phyloP scores from a whole-genome alignment of 1,139 yeast species.

The Debaryomycetaceae sp. region DNA sequence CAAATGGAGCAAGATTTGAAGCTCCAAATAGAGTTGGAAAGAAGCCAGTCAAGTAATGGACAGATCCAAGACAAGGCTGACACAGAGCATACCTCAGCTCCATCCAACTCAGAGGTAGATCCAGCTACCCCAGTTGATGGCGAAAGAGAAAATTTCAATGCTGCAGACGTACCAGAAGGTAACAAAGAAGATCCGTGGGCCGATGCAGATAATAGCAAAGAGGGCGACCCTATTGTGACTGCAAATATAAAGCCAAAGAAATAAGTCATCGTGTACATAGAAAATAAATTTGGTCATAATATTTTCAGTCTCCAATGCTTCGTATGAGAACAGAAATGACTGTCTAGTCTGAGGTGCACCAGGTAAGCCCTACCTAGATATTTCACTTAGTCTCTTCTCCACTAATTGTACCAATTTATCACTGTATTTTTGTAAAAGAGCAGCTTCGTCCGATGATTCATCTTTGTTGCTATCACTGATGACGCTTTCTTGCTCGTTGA shows the following conservation, averaged over 20 bases:
- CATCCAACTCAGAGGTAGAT: neutral
- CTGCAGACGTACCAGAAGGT: slow-evolving; percentile 1
- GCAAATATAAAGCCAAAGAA: slow-evolving; percentile 32
- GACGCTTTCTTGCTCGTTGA: neutral
- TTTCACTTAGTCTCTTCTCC: slow-evolving; percentile 15
- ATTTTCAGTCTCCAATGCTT: too few relatives aligned
- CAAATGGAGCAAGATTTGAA: slow-evolving; percentile 31
- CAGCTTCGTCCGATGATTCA: slow-evolving; percentile 3
- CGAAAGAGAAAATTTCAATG: neutral
- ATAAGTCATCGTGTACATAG: slow-evolving; percentile 4
- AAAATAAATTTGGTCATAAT: neutral
- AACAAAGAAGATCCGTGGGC: slow-evolving; percentile 29
- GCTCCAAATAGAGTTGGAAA: slow-evolving; percentile 32
- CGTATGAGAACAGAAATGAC: too few relatives aligned
- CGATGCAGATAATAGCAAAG: slow-evolving; percentile 28
- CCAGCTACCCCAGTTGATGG: slow-evolving; percentile 8
- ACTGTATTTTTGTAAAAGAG: slow-evolving; percentile 30
- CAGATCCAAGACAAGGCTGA: slow-evolving; percentile 8
- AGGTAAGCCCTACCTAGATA: neutral
- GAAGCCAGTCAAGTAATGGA: slow-evolving; percentile 20
- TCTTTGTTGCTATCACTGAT: neutral
- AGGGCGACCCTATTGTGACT: slow-evolving; percentile 31
- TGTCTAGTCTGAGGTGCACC: too few relatives aligned
- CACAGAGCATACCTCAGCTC: neutral
- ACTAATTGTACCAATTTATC: slow-evolving; percentile 25